Base-by-base conservation (phyloP, 2,329 filamentous ascomycete species). In the Neofusicoccum sp. region DNA sequence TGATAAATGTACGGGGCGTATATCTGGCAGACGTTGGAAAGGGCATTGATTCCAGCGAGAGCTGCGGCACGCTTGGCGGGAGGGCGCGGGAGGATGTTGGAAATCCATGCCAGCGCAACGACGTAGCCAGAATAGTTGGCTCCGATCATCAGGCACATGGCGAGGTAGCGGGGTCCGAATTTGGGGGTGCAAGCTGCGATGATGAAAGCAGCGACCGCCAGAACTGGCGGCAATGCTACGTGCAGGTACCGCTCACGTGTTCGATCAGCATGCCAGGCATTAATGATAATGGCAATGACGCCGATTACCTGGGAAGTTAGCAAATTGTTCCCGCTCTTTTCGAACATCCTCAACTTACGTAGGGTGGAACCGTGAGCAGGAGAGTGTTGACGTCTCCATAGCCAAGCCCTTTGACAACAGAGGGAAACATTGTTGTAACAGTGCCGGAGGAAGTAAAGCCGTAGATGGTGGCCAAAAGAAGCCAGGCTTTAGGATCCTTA, bases 51-150 rank as follows among this genome's bases (percentile, higher is more conserved):
- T 48, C 83, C 79, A 1, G 82, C 82, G 49, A 81, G 78, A 0
- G 82, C 80, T 0, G 80, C 81, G 1, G 82, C 82, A 43, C 82
- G 79, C 68, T 84, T 84, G 1, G 81, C 82, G 0, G 81, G 80
- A 0, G 82, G 82, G 0, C 81, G 78, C 0, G 81, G 78, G 31
- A 84, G 77, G 1, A 78, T 76, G 36, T 76, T 78, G 1, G 78
- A 78, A 54, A 84, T 81, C 82, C 82, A 83, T 3, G 76, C 74
- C 68, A 86, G 91, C 14, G 80, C 77, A 65, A 84, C 84, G 61
- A 85, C 77, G 64, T 84, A 83, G 26, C 79, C 78, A 4, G 36
- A 43, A 28, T 56, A 56, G 51, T 56, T 56, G 2, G 51, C 28
- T 6, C 63, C 7, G 66, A 68, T 12, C 74, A 84, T 80, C 40